Percentiles rank a stretch among this genome's conserved stretches.
These are phyloP conservation scores for Cryptococcus sp. DNA, from an alignment of 1,284 basidiomycete genomes.

Conservation along the genomic window DNA sequence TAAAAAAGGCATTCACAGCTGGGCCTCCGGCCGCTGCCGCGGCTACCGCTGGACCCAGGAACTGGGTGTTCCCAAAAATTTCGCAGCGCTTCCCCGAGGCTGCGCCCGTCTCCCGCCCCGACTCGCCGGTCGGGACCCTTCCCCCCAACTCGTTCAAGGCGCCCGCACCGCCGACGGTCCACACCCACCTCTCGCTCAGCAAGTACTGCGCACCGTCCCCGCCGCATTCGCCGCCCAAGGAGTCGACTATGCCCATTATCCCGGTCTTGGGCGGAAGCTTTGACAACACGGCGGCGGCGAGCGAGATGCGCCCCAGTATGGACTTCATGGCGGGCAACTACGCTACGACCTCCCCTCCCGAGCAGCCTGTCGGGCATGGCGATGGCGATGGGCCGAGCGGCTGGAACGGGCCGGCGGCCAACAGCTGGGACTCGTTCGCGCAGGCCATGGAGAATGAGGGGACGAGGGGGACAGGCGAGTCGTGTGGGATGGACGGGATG, in stretches of 20 bases:
- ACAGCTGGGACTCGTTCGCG: slow-evolving; percentile 31
- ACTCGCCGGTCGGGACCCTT: slow-evolving; percentile 26
- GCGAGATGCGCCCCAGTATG: slow-evolving; percentile 15
- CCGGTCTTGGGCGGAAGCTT: slow-evolving; percentile 13
- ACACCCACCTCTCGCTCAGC: slow-evolving; percentile 40
- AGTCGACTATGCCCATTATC: neutral
- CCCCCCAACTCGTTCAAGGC: slow-evolving; percentile 38
- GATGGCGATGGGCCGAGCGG: slow-evolving; percentile 32
- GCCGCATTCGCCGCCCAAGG: slow-evolving; percentile 43
- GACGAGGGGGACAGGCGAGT: too few relatives aligned
- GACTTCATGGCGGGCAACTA: slow-evolving; percentile 38
- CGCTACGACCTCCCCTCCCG: slow-evolving; percentile 25
- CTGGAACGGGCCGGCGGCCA: slow-evolving; percentile 33
- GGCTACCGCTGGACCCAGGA: slow-evolving; percentile 17
- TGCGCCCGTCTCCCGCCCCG: slow-evolving; percentile 14
- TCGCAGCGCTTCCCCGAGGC: slow-evolving; percentile 10
- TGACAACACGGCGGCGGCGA: slow-evolving; percentile 30
- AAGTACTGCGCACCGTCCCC: slow-evolving; percentile 49
- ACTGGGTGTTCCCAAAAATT: slow-evolving; percentile 40
- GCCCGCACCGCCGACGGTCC: slow-evolving; percentile 43
- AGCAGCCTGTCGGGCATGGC: neutral
- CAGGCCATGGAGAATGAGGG: slow-evolving; percentile 16
- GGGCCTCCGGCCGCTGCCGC: neutral
- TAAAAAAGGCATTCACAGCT: slow-evolving; percentile 29
- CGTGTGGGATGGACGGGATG: neutral